These are phyloP conservation scores for Brassica hybrid DNA, from an alignment of 441 rosid genomes.

Conservation along the genomic window DNA sequence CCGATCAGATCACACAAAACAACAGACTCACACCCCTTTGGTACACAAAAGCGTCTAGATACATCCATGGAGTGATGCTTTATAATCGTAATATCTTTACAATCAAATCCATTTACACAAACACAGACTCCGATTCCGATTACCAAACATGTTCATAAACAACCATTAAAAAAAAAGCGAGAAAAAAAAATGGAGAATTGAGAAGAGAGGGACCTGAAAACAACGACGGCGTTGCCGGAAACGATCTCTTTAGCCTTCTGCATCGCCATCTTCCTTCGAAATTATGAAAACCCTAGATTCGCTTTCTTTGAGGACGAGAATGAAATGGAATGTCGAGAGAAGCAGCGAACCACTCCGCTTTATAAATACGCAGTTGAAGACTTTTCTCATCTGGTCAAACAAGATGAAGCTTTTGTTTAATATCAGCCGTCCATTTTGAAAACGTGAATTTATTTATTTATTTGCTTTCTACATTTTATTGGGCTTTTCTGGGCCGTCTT, in stretches of 20 bases:
- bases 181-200: conserved; percentile 1
- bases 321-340: not conserved
- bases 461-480: not conserved
- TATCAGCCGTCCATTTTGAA: conserved; percentile 10
- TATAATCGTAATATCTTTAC: not conserved
- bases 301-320: not conserved
- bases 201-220: conserved; percentile 59
- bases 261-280: conserved; percentile 54
- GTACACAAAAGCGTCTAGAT: conserved; percentile 25
- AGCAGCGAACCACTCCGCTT: not conserved
- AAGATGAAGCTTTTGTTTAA: not conserved
- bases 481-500: not conserved
- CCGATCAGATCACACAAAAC: not conserved
- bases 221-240: conserved; percentile 65
- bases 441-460: not conserved
- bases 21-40: not conserved
- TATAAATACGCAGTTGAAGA: not conserved
- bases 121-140: not conserved
- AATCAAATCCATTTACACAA: not conserved
- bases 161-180: not conserved
- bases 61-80: conserved; percentile 5
- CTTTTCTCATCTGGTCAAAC: not conserved
- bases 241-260: conserved; percentile 69
- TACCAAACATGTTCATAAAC: not conserved
- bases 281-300: conserved; percentile 7